phyloP scores from a whole-genome alignment of 495 filamentous ascomycete species.

The Penicillium atrosanguineum region DNA sequence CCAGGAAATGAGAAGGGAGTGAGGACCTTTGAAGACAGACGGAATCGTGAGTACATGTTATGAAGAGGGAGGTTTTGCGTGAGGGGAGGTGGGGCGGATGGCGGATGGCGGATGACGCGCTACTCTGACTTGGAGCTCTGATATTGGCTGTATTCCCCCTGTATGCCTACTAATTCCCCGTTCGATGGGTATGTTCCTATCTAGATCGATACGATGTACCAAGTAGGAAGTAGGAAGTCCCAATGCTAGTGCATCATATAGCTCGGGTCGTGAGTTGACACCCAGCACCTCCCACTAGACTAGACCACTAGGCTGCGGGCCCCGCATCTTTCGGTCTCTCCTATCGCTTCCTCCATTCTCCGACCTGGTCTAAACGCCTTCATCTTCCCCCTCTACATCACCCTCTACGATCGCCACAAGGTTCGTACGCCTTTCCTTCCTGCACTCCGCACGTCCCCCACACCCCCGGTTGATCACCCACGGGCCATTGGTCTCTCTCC shows the following conservation, averaged over 20 bases:
- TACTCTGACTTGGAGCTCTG: background rate
- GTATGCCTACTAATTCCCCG: too few relatives aligned
- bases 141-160: background rate
- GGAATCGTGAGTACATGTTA: conserved; percentile 1
- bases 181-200: too few relatives aligned
- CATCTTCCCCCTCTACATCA: conserved; percentile 6
- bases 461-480: background rate
- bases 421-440: background rate
- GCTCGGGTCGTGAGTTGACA: too few relatives aligned
- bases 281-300: too few relatives aligned
- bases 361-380: background rate
- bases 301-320: too few relatives aligned
- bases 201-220: too few relatives aligned
- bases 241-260: too few relatives aligned
- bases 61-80: conserved; percentile 5
- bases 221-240: too few relatives aligned
- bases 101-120: too few relatives aligned
- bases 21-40: conserved; percentile 28
- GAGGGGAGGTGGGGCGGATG: conserved; percentile 3
- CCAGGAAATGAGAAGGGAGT: conserved; percentile 18
- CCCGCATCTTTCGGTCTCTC: background rate
- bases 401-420: conserved; percentile 17
- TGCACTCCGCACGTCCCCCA: background rate
- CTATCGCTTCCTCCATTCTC: background rate
- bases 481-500: background rate